phyloP scores from a whole-genome alignment of 345 rosid species.

The Euphorbia tirucalli region DNA sequence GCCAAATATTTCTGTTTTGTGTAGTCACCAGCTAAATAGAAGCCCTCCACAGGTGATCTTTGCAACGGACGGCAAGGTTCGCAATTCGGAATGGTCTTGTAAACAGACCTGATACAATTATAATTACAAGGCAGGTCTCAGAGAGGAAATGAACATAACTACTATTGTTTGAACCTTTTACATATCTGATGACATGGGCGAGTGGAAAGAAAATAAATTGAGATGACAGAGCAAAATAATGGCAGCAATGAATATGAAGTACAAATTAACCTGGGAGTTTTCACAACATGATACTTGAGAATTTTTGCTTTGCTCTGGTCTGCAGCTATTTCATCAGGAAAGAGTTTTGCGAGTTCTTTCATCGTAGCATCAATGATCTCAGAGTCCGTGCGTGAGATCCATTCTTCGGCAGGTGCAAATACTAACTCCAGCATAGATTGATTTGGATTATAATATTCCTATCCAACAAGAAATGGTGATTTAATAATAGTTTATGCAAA shows the following conservation, averaged over 20 bases:
- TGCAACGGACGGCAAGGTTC: slow-evolving; percentile 94
- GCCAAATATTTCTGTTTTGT: slow-evolving; percentile 96
- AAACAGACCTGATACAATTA: slow-evolving; percentile 86
- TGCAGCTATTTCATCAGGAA: slow-evolving; percentile 81
- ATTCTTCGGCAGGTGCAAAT: slow-evolving; percentile 94
- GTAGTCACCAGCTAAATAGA: slow-evolving; percentile 90
- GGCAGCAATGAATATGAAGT: background rate
- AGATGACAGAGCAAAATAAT: background rate
- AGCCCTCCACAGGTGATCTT: slow-evolving; percentile 82
- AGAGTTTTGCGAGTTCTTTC: slow-evolving; percentile 89
- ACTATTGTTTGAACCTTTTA: background rate
- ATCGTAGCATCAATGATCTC: slow-evolving; percentile 91
- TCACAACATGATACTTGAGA: slow-evolving; percentile 81
- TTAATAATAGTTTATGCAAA: background rate
- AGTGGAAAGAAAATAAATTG: background rate
- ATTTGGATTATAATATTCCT: slow-evolving; percentile 90
- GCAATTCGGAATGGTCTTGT: slow-evolving; percentile 78
- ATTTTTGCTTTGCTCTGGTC: slow-evolving; percentile 95
- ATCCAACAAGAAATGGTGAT: slow-evolving; percentile 1
- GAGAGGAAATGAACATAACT: background rate
- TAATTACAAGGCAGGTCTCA: slow-evolving; percentile 11
- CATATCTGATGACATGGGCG: background rate
- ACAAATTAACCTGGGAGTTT: slow-evolving; percentile 71
- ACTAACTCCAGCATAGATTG: slow-evolving; percentile 94
- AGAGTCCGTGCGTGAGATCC: slow-evolving; percentile 74